A percentile compares a stretch with the other conserved stretches of the same genome.
phyloP scores from a whole-genome alignment of 768 basidiomycete species.

The Leccinellum luteum region DNA sequence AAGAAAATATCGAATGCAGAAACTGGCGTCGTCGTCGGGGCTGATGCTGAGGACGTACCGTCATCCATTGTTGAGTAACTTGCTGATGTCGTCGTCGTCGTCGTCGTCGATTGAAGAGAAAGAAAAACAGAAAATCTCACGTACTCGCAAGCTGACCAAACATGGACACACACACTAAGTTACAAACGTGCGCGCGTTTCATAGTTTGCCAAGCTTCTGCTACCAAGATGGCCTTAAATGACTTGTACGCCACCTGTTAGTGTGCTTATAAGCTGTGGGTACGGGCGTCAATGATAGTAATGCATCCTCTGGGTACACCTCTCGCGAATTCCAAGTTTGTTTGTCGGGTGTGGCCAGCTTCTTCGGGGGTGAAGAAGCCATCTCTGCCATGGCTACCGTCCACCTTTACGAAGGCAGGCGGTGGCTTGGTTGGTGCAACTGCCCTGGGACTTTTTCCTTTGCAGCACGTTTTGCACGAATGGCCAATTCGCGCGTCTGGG shows the following conservation, averaged over 20 bases:
- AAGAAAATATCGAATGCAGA: slow-evolving; percentile 43
- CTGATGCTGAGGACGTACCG: slow-evolving; percentile 84
- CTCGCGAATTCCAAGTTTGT: slow-evolving; percentile 13
- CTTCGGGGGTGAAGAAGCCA: slow-evolving; percentile 36
- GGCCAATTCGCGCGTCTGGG: slow-evolving; percentile 25
- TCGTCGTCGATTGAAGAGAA: slow-evolving; percentile 6
- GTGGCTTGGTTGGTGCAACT: slow-evolving; percentile 39
- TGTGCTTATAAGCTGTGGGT: not conserved
- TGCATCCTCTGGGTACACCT: slow-evolving; percentile 21
- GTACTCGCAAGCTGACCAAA: slow-evolving; percentile 11
- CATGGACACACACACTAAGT: slow-evolving; percentile 21
- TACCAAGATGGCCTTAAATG: slow-evolving; percentile 4
- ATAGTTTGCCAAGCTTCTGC: not conserved
- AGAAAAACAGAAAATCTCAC: not conserved
- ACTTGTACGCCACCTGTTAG: not conserved
- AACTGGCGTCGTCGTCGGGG: slow-evolving; percentile 60
- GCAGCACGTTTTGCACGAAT: slow-evolving; percentile 33
- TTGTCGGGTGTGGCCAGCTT: slow-evolving; percentile 33
- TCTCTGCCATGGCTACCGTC: slow-evolving; percentile 34
- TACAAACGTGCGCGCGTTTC: slow-evolving; percentile 7
- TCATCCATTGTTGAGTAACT: slow-evolving; percentile 50
- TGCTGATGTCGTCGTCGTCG: slow-evolving; percentile 24
- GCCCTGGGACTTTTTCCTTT: slow-evolving; percentile 31
- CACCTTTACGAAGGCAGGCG: slow-evolving; percentile 32
- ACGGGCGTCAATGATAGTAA: not conserved